A percentile compares a stretch with the other conserved stretches of the same genome.
These are phyloP conservation scores for Hygrophoropsis aurantiaca DNA, from an alignment of 768 basidiomycete genomes.

Conservation along the genomic window DNA sequence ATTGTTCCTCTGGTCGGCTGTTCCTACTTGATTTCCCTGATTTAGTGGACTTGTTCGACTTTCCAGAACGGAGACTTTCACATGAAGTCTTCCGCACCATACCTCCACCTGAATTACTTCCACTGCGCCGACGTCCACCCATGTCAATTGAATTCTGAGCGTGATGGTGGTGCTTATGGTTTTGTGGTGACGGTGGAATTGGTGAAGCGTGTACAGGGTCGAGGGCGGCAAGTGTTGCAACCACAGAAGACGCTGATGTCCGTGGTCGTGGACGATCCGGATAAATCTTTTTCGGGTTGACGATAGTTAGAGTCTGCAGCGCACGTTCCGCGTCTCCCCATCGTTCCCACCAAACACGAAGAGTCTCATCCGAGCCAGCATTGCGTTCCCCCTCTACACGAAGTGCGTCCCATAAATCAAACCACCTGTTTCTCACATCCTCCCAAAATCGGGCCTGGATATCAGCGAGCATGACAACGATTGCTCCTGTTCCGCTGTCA, in stretches of 20 bases:
- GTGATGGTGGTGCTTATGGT: slow-evolving; percentile 24
- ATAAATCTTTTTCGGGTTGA: slow-evolving; percentile 37
- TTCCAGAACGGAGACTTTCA: slow-evolving; percentile 43
- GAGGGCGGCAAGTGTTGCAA: slow-evolving; percentile 7
- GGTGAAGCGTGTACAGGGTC: slow-evolving; percentile 24
- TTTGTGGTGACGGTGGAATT: slow-evolving; percentile 24
- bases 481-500: slow-evolving; percentile 55
- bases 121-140: slow-evolving; percentile 27
- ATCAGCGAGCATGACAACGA: slow-evolving; percentile 50
- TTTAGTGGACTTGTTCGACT: slow-evolving; percentile 31
- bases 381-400: slow-evolving; percentile 69
- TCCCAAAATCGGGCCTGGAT: slow-evolving; percentile 63
- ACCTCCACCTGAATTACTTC: slow-evolving; percentile 12
- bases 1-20: slow-evolving; percentile 20
- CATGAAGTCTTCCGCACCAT: slow-evolving; percentile 30
- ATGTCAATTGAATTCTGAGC: slow-evolving; percentile 27
- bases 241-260: slow-evolving; percentile 5
- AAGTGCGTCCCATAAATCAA: slow-evolving; percentile 83
- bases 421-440: slow-evolving; percentile 65
- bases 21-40: slow-evolving; percentile 29
- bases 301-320: slow-evolving; percentile 37
- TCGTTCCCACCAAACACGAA: slow-evolving; percentile 66
- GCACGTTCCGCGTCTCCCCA: slow-evolving; percentile 66
- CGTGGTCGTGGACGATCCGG: slow-evolving; percentile 15
- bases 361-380: slow-evolving; percentile 65